Evolutionary conservation across 306 rosid species (phyloP).

Genomic region (Sesbania bispinosa): DNA sequence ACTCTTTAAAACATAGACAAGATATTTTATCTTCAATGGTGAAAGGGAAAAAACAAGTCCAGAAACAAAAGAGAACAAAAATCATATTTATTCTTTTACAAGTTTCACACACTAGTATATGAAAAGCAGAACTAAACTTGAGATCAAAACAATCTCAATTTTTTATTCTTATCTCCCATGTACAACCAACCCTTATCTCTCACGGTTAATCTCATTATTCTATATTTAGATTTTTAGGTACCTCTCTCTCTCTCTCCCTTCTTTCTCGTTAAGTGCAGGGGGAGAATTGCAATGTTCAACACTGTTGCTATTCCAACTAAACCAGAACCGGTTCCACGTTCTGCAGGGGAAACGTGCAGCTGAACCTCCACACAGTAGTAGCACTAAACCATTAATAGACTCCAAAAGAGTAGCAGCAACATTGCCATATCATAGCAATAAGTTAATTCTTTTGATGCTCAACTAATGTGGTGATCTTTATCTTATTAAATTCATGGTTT

Average conservation of each 20-base stretch:
- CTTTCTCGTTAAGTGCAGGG: constrained; percentile 10
- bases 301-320: too few species aligned
- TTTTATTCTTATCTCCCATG: neutral
- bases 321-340: too few species aligned
- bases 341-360: too few species aligned
- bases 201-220: constrained; percentile 23
- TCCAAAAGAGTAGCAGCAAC: too few species aligned
- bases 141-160: constrained; percentile 53
- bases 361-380: too few species aligned
- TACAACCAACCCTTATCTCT: constrained; percentile 28
- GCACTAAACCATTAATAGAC: too few species aligned
- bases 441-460: too few species aligned
- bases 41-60: constrained; percentile 29
- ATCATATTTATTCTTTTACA: constrained; percentile 45
- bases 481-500: too few species aligned
- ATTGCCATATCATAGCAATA: too few species aligned
- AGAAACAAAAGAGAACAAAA: constrained; percentile 28
- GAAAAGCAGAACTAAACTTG: constrained; percentile 47
- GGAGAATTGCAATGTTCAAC: constrained; percentile 24
- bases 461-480: too few species aligned
- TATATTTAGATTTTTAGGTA: constrained; percentile 20
- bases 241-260: constrained; percentile 1
- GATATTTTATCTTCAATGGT: too few species aligned
- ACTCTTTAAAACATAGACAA: too few species aligned
- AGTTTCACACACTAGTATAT: constrained; percentile 37